Evolutionary conservation across 2,329 filamentous ascomycete species (phyloP), one percentile per base, ranked within the genome.

Genomic region (Tothia fuscella): DNA sequence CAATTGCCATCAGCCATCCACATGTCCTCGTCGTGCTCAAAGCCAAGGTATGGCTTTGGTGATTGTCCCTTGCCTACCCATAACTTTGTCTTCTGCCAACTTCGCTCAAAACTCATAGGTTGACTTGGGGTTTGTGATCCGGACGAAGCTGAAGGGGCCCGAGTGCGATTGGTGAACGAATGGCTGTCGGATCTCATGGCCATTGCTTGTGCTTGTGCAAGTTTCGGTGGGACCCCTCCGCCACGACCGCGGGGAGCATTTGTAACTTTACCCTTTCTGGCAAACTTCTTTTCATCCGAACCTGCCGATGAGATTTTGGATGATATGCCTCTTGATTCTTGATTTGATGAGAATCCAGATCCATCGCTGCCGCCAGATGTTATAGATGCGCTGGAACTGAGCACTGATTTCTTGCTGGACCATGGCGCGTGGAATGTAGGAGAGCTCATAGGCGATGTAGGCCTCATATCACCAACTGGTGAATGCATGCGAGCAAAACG

Each of bases 21-120:
- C 58, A 63, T 56, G 20, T 61, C 56, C 28, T 58, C 52, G 38
- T 63, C 60, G 29, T 54, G 54, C 7, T 59, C 53, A 34, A 62
- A 62, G 2, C 60, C 60, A 29, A 50, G 50, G 42, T 61, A 63
- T 4, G 54, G 55, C 7, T 51, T 53, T 40, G 56, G 47, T 3
- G 49, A 50, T 10, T 55, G 47, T 26, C 53, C 54, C 16, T 48
- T 48, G 5, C 56, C 57, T 16, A 55, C 44, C 59, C 59, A 63
- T 10, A 62, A 44, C 33, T 51, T 58, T 44, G 61, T 61, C 35
- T 42, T 25, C 10, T 19, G 22, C 43, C 43, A 45, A 12, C 38
- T 35, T 22, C 26, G 34, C 19, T 34, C 43, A 7, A 26, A 20
- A 28, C 16, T 19, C 16, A 33, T 9, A 10, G 32, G 41, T 26